Base-by-base conservation (phyloP, 495 filamentous ascomycete genomes). In the Aspergillus sparsus region DNA sequence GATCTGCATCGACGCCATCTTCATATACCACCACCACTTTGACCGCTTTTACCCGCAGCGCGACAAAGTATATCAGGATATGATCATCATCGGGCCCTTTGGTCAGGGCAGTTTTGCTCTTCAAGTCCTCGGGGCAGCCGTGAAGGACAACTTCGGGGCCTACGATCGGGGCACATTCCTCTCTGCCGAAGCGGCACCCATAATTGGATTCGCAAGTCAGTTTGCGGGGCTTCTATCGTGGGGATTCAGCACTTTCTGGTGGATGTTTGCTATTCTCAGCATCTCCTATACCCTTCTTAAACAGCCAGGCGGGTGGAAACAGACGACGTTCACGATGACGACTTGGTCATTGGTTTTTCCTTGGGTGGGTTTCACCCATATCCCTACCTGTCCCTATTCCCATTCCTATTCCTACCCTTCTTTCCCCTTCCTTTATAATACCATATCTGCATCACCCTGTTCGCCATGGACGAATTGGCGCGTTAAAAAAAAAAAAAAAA, bases 81-180 rank as follows among this genome's bases (percentile, higher is more conserved):
- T 77, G 72, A 70, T 76, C 8, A 8, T 76, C 13, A 71, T 69
- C 61, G 72, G 72, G 0, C 72, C 74, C 7, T 74, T 73, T 31
- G 71, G 69, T 1, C 73, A 74, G 45, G 72, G 60, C 11, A 53
- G 65, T 13, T 74, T 73, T 27, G 71, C 74, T 11, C 61, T 74
- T 10, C 71, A 70, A 49, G 49, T 60, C 12, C 58, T 74, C 6
- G 71, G 71, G 9, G 18, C 57, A 12, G 67, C 60, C 3, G 65
- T 71, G 15, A 9, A 62, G 4, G 66, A 60, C 6, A 62, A 55
- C 31, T 72, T 74, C 51, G 70, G 66, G 7, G 50, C 27, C 49
- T 73, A 73, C 42, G n/a, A 68, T 18, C 66, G 63, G 0, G 71
- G 70, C 11, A 60, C 35, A 0, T 64, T 73, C 8, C 41, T 74